phyloP scores from a whole-genome alignment of 306 rosid genomes.

The Citrullus mucosospermus region DNA sequence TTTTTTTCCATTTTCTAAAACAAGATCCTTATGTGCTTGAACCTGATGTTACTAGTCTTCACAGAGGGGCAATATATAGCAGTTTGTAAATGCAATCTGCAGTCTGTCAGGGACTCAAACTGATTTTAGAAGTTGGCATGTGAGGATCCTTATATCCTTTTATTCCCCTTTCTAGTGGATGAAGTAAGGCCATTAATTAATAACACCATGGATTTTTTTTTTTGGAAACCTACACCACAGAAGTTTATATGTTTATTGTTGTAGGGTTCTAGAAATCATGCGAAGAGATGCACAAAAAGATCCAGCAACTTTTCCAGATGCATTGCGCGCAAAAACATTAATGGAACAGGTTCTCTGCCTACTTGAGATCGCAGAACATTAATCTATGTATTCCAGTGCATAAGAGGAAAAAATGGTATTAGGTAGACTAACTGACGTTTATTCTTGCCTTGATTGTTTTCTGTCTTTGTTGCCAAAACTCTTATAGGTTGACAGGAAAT shows the following conservation, averaged over 20 bases:
- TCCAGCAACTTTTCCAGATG: slow-evolving; percentile 60
- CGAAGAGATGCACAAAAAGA: slow-evolving; percentile 59
- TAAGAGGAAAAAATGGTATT: neutral
- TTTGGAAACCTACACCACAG: neutral
- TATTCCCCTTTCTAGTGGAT: neutral
- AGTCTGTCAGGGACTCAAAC: neutral
- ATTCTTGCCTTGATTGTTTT: neutral
- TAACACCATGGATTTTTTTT: neutral
- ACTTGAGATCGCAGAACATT: neutral
- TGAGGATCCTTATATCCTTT: neutral
- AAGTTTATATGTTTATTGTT: neutral
- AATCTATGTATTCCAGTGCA: neutral
- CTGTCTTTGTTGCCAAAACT: slow-evolving; percentile 16
- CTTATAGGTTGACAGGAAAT: slow-evolving; percentile 76
- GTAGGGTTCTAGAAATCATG: slow-evolving; percentile 73
- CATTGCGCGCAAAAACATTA: slow-evolving; percentile 46
- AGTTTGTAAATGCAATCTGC: neutral
- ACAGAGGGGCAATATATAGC: neutral
- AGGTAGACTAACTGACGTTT: neutral
- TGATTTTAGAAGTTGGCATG: neutral
- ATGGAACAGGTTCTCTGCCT: slow-evolving; percentile 52
- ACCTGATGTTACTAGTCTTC: neutral
- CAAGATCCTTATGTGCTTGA: neutral
- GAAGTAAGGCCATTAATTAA: neutral
- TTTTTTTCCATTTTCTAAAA: neutral